These are phyloP conservation scores for Zygosaccharomyces pseudorouxii DNA, from an alignment of 805 yeast genomes.

Conservation along the genomic window DNA sequence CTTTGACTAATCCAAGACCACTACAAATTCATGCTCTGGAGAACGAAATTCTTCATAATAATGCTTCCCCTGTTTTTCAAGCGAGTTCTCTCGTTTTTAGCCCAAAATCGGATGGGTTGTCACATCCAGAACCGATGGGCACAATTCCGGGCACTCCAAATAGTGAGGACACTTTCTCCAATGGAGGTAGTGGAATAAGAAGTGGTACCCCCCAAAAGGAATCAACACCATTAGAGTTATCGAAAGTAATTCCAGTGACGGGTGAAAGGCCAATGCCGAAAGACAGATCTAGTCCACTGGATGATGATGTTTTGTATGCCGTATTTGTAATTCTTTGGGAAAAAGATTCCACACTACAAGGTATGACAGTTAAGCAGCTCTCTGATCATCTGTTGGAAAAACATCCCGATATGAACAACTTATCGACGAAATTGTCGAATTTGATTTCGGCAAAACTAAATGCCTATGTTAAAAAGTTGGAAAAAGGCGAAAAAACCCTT, in stretches of 20 bases:
- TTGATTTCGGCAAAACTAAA: constrained; percentile 76
- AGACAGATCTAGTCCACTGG: constrained; percentile 49
- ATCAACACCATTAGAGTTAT: constrained; percentile 39
- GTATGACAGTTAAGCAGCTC: constrained; percentile 87
- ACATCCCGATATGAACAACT: constrained; percentile 80
- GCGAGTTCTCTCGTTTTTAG: constrained; percentile 26
- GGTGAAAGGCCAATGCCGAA: constrained; percentile 70
- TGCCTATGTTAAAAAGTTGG: constrained; percentile 80
- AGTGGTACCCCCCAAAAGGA: constrained; percentile 23
- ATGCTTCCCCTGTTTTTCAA: constrained; percentile 34
- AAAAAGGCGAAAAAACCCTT: constrained; percentile 71
- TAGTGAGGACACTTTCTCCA: constrained; percentile 9
- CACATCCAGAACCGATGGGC: constrained; percentile 18
- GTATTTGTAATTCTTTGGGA: constrained; percentile 69
- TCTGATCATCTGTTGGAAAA: constrained; percentile 69
- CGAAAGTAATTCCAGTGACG: constrained; percentile 75
- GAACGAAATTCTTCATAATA: constrained; percentile 31
- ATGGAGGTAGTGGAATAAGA: constrained; percentile 9
- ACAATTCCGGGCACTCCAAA: constrained; percentile 22
- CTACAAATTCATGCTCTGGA: constrained; percentile 46
- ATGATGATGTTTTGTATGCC: constrained; percentile 71
- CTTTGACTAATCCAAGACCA: constrained; percentile 65
- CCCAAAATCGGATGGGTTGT: constrained; percentile 13
- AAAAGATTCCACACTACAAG: constrained; percentile 61
- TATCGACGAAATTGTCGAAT: constrained; percentile 76